Evolutionary conservation across 2,329 filamentous ascomycete species (phyloP), one percentile per base, ranked within the genome.

Genomic region (Paramyrothecium roridum): DNA sequence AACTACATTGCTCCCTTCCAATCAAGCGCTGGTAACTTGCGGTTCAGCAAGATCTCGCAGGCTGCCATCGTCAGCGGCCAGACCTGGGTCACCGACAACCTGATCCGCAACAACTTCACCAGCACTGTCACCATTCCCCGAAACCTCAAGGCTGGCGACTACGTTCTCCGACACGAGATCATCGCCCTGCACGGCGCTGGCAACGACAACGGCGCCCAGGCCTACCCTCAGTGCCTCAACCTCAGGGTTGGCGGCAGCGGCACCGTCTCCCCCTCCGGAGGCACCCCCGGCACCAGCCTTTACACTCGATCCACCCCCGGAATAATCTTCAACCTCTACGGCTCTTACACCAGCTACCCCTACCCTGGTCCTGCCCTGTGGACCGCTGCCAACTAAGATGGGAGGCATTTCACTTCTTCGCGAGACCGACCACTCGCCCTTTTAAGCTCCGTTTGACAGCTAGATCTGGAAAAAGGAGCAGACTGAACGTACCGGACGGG

Each of bases 1-100:
- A 80, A 80, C 68, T 88, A 87, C 74, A 71, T 87, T 37, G 85
- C 85, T 58, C 76, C 78, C 63, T 84, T 81, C 73, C 73, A 75
- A 54, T 20, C 69, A 1, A 80, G 79, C 55, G 76, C 80, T 70
- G 80, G 82, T 7, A 65, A 69, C 17, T 75, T 86, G 45, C 67
- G 78, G 59, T 87, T 80, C 70, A 81, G 84, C 78, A 88, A 88
- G 78, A 85, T 88, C 58, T 78, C 79, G 52, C 77, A 79, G 59
- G 73, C 67, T 43, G 85, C 83, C 62, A 74, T 83, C 48, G 69
- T 73, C 58, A 73, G 68, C 58, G 71, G 68, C 56, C 49, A 61
- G 55, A 56, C 49, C 50, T 75, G 72, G 72, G 65, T 65, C 16
- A 63, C 70, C 19, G 65, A 65, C 58, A 64, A 76, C 4, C 65